These are phyloP conservation scores for Symbiodinium pilosum DNA, from an alignment of 73 alveolate genomes.

Conservation along the genomic window DNA sequence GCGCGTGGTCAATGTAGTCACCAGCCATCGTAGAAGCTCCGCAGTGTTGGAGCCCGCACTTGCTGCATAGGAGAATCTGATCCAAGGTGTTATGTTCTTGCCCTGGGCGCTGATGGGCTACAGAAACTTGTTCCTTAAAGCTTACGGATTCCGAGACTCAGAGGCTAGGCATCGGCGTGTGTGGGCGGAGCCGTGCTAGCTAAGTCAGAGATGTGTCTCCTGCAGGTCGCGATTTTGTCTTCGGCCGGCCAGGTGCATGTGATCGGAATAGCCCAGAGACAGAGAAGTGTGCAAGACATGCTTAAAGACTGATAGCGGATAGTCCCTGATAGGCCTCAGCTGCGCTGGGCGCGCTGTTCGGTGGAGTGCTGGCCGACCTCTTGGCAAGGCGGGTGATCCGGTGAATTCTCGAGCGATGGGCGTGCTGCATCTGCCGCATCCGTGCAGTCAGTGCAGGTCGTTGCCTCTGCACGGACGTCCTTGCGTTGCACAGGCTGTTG, in stretches of 20 bases:
- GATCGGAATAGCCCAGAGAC: neutral
- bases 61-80: too few relatives aligned
- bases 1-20: too few relatives aligned
- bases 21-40: too few relatives aligned
- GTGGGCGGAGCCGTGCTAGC: too few relatives aligned
- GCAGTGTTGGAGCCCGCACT: too few relatives aligned
- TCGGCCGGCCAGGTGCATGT: neutral
- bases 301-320: neutral
- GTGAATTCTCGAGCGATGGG: too few relatives aligned
- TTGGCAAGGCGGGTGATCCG: neutral
- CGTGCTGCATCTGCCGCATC: too few relatives aligned
- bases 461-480: constrained; percentile 53
- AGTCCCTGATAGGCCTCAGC: neutral
- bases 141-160: neutral
- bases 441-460: constrained; percentile 54
- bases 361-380: constrained; percentile 36
- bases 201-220: too few relatives aligned
- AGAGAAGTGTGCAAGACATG: too few relatives aligned
- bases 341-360: constrained; percentile 9
- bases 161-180: too few relatives aligned
- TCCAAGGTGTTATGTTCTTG: constrained; percentile 20
- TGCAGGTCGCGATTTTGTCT: constrained; percentile 37
- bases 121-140: constrained; percentile 5
- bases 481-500: constrained; percentile 42
- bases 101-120: constrained; percentile 65